A percentile compares a stretch with the other conserved stretches of the same genome.
phyloP scores from a whole-genome alignment of 805 yeast species.

The Monosporozyma aquatica region DNA sequence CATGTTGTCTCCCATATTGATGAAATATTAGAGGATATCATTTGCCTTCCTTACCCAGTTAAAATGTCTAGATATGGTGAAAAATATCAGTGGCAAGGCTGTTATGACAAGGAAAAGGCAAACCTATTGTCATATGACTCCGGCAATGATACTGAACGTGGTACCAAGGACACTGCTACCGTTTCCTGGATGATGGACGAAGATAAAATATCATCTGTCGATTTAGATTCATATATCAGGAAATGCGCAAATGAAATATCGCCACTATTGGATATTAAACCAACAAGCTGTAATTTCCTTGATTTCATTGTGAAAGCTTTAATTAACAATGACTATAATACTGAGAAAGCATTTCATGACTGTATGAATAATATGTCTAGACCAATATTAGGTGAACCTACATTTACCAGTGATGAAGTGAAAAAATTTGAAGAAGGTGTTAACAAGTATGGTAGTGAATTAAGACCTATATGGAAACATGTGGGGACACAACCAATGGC shows the following conservation, averaged over 20 bases:
- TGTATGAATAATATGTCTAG: slow-evolving; percentile 44
- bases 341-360: slow-evolving; percentile 37
- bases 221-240: slow-evolving; percentile 46
- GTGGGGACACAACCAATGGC: slow-evolving; percentile 69
- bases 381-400: slow-evolving; percentile 63
- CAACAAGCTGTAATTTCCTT: slow-evolving; percentile 70
- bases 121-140: neutral
- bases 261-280: slow-evolving; percentile 40
- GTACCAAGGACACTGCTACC: slow-evolving; percentile 56
- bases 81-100: slow-evolving; percentile 26
- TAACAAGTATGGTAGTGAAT: slow-evolving; percentile 61
- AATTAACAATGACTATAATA: slow-evolving; percentile 44
- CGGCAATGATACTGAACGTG: slow-evolving; percentile 45
- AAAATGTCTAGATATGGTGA: slow-evolving; percentile 20
- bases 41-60: slow-evolving; percentile 23
- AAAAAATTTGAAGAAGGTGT: slow-evolving; percentile 68
- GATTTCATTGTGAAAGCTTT: slow-evolving; percentile 60
- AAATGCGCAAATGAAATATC: slow-evolving; percentile 50
- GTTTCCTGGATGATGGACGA: slow-evolving; percentile 54
- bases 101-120: slow-evolving; percentile 7
- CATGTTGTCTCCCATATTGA: slow-evolving; percentile 15
- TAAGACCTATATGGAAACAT: slow-evolving; percentile 59
- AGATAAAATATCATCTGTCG: slow-evolving; percentile 17
- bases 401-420: slow-evolving; percentile 55
- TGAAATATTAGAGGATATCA: slow-evolving; percentile 14